Conservation (phyloP, 2,329 filamentous ascomycete species). For the Ophiocordyceps camponoti-saundersi region DNA sequence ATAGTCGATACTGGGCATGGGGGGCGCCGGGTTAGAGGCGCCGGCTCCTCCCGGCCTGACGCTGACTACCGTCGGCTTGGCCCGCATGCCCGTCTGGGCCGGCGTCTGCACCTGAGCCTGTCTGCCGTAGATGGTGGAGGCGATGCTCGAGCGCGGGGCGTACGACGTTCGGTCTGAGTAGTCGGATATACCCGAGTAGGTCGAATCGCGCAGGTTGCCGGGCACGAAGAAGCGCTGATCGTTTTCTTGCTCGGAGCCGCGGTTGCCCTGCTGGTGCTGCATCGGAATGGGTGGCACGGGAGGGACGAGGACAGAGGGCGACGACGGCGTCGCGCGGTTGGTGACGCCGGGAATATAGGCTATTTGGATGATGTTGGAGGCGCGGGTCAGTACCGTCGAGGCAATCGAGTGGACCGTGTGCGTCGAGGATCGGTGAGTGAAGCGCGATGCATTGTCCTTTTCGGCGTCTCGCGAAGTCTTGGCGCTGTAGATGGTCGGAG, state of each 20-base stretch:
- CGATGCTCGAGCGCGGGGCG: constrained; percentile 56
- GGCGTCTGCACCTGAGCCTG: constrained; percentile 71
- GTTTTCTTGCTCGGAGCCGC: constrained; percentile 34
- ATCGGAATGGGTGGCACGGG: constrained; percentile 84
- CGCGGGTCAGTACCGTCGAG: constrained; percentile 84
- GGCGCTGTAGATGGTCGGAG: constrained; percentile 36
- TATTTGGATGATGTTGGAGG: constrained; percentile 98
- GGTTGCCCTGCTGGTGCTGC: constrained; percentile 29
- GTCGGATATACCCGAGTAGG: constrained; percentile 62
- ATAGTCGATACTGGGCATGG: constrained; percentile 56
- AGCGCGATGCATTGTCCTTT: constrained; percentile 24
- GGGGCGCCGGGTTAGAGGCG: constrained; percentile 42
- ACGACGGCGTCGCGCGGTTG: constrained; percentile 74
- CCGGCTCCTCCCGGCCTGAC: constrained; percentile 54
- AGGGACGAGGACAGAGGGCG: constrained; percentile 66
- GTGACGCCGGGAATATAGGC: constrained; percentile 96
- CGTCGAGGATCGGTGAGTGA: constrained; percentile 52
- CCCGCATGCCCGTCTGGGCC: constrained; percentile 72
- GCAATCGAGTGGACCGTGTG: constrained; percentile 85
- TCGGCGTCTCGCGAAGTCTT: constrained; percentile 23
- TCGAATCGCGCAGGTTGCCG: constrained; percentile 76
- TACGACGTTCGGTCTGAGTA: constrained; percentile 45
- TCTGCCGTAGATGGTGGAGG: constrained; percentile 86
- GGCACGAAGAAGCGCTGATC: constrained; percentile 92
- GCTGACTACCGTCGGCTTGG: constrained; percentile 83